Percentiles rank a stretch among this genome's conserved stretches.
These are phyloP conservation scores for Penicillium desertorum DNA, from an alignment of 495 filamentous ascomycete genomes.

Conservation along the genomic window DNA sequence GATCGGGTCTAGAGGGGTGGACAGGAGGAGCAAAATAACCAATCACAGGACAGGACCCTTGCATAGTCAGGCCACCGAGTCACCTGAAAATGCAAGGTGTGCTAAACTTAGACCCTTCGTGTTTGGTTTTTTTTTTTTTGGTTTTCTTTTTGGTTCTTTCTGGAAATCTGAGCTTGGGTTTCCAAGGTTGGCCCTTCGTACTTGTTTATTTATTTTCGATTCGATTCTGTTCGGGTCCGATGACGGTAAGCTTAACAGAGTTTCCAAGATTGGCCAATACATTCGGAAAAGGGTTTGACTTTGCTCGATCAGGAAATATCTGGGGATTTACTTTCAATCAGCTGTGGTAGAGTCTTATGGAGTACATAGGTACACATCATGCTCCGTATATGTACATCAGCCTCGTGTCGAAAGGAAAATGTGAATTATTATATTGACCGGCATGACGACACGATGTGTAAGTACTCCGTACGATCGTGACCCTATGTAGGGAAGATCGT, in stretches of 20 bases:
- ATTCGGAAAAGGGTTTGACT: background rate
- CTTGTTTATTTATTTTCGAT: background rate
- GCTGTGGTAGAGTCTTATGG: no score
- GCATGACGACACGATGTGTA: constrained; percentile 13
- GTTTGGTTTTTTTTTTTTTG: constrained; percentile 1
- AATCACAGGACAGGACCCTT: constrained; percentile 29
- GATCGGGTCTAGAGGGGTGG: constrained; percentile 13
- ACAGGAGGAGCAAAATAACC: constrained; percentile 8
- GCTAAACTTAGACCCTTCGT: constrained; percentile 40
- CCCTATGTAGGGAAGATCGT: constrained; percentile 1
- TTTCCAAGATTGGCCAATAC: background rate
- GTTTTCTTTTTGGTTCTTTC: background rate
- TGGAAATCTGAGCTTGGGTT: background rate
- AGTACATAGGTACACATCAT: no score
- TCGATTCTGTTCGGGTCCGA: background rate
- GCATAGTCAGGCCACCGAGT: constrained; percentile 37
- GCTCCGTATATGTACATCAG: constrained; percentile 5
- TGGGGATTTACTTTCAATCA: background rate
- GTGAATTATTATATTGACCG: constrained; percentile 11
- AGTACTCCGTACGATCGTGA: background rate
- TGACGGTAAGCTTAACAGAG: background rate
- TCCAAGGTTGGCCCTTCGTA: background rate
- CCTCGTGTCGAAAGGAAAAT: constrained; percentile 7
- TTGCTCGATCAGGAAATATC: background rate
- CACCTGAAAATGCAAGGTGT: constrained; percentile 40